Conservation (phyloP, 768 basidiomycete genomes). For the Mycena rosella region DNA sequence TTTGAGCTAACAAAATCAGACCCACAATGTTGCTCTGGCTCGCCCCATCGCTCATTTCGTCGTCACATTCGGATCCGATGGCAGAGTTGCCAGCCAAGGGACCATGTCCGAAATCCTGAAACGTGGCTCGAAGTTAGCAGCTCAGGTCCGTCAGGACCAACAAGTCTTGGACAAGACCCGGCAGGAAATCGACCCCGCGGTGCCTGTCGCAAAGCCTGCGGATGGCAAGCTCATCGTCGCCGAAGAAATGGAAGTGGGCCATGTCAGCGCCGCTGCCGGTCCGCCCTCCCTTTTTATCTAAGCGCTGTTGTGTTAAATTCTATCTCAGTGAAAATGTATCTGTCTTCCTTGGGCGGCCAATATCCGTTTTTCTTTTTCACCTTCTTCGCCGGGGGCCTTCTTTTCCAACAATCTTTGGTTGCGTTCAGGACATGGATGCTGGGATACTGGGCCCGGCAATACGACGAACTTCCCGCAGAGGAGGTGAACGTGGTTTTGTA, state of each 20-base stretch:
- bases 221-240: conserved; percentile 71
- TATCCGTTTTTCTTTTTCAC: conserved; percentile 28
- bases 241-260: conserved; percentile 69
- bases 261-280: conserved; percentile 58
- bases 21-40: conserved; percentile 60
- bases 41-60: conserved; percentile 56
- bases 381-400: conserved; percentile 20
- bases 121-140: conserved; percentile 53
- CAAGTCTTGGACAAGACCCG: conserved; percentile 40
- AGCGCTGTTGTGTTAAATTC: background rate
- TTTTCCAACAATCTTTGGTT: conserved; percentile 11
- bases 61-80: conserved; percentile 56
- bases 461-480: conserved; percentile 19
- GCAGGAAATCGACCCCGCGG: conserved; percentile 40
- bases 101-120: conserved; percentile 49
- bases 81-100: conserved; percentile 54
- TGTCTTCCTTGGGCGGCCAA: conserved; percentile 19
- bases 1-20: conserved; percentile 43
- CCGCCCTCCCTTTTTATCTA: background rate
- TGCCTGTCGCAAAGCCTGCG: conserved; percentile 32
- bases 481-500: conserved; percentile 26
- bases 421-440: conserved; percentile 30
- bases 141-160: conserved; percentile 49
- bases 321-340: conserved; percentile 31
- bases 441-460: conserved; percentile 34